Conservation (phyloP, 768 basidiomycete species). For the Royoungia palumana region DNA sequence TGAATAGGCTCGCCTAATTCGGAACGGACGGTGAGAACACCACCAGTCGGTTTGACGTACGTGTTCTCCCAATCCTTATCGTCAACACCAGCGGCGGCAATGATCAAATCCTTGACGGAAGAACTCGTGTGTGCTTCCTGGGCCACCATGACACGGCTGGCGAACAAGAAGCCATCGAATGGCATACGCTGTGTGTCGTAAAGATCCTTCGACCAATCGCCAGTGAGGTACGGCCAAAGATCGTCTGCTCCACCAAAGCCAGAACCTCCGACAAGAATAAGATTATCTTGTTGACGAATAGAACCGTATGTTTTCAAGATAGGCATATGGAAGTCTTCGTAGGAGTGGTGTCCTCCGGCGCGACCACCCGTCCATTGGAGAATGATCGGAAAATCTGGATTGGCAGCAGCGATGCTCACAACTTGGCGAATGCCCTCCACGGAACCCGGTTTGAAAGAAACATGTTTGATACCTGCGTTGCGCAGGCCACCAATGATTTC, state of each 20-base stretch:
- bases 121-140: slow-evolving; percentile 96
- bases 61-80: slow-evolving; percentile 94
- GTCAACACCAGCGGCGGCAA: slow-evolving; percentile 87
- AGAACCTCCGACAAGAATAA: slow-evolving; percentile 88
- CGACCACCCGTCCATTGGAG: slow-evolving; percentile 99
- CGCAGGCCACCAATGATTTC: slow-evolving; percentile 89
- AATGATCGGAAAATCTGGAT: slow-evolving; percentile 96
- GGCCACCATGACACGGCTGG: slow-evolving; percentile 97
- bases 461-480: slow-evolving; percentile 87
- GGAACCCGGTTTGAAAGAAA: slow-evolving; percentile 97
- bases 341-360: slow-evolving; percentile 97
- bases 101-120: slow-evolving; percentile 94
- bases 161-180: slow-evolving; percentile 96
- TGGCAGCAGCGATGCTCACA: slow-evolving; percentile 89
- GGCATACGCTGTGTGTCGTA: slow-evolving; percentile 95
- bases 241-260: slow-evolving; percentile 96
- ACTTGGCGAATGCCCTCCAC: slow-evolving; percentile 98
- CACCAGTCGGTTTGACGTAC: slow-evolving; percentile 90
- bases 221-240: slow-evolving; percentile 94
- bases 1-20: slow-evolving; percentile 99
- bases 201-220: slow-evolving; percentile 85
- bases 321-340: slow-evolving; percentile 98
- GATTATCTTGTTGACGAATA: slow-evolving; percentile 87
- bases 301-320: slow-evolving; percentile 84
- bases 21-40: slow-evolving; percentile 93